Evolutionary conservation across 768 basidiomycete genomes (phyloP).

Genomic region (Boletus edulis): DNA sequence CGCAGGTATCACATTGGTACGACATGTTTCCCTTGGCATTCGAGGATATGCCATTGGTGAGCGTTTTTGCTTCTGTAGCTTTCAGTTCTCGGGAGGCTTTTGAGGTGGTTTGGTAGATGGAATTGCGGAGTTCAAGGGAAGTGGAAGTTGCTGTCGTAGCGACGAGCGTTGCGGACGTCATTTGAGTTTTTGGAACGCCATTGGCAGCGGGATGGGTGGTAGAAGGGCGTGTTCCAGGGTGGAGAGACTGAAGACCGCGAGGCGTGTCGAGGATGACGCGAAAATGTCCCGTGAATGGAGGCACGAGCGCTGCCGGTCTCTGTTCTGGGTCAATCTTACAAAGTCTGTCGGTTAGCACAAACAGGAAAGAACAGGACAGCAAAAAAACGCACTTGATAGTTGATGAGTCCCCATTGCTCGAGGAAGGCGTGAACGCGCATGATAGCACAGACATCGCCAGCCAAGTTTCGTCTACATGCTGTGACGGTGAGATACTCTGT

Average conservation of each 20-base stretch:
- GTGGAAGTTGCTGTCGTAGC: slow-evolving; percentile 42
- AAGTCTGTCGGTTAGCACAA: slow-evolving; percentile 4
- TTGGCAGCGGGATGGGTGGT: slow-evolving; percentile 46
- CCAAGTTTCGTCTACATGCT: slow-evolving; percentile 92
- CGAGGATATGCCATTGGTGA: slow-evolving; percentile 50
- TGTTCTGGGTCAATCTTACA: slow-evolving; percentile 93
- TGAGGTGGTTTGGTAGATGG: slow-evolving; percentile 85
- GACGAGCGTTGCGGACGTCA: slow-evolving; percentile 16
- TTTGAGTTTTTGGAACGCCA: slow-evolving; percentile 41
- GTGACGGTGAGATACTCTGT: slow-evolving; percentile 97
- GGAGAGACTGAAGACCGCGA: slow-evolving; percentile 91
- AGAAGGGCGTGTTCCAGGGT: slow-evolving; percentile 68
- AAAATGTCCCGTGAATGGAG: slow-evolving; percentile 99
- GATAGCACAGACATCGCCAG: slow-evolving; percentile 97
- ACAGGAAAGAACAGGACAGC: neutral
- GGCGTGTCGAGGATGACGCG: slow-evolving; percentile 96
- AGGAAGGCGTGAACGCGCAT: slow-evolving; percentile 99
- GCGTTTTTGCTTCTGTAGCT: slow-evolving; percentile 61
- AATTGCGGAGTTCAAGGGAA: slow-evolving; percentile 85
- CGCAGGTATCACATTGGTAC: slow-evolving; percentile 91
- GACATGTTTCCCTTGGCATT: slow-evolving; percentile 48
- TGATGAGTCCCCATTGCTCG: slow-evolving; percentile 98
- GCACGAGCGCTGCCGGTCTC: slow-evolving; percentile 88
- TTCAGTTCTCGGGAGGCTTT: slow-evolving; percentile 76
- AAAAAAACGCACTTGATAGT: slow-evolving; percentile 79